phyloP scores from a whole-genome alignment of 2,329 filamentous ascomycete genomes.

The Aschersonia sp. region DNA sequence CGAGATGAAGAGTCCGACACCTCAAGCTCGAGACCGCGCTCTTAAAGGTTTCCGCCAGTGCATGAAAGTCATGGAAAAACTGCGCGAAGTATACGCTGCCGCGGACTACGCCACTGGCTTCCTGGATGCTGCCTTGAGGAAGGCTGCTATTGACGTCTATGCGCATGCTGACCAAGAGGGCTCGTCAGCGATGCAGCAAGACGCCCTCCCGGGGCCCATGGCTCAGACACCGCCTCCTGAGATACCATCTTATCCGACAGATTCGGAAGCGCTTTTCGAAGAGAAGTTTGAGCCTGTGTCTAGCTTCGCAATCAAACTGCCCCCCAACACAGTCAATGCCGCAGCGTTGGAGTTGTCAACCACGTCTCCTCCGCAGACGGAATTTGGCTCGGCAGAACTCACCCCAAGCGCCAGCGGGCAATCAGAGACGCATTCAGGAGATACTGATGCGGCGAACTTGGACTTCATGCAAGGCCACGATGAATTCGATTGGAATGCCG shows the following conservation, averaged over 20 bases:
- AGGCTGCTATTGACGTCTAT: constrained; percentile 63
- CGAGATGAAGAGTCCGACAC: constrained; percentile 74
- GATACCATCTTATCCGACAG: constrained; percentile 27
- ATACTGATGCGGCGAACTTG: constrained; percentile 25
- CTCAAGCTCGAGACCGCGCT: constrained; percentile 55
- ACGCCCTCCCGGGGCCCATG: constrained; percentile 19
- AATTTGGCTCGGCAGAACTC: constrained; percentile 22
- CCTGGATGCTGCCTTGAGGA: constrained; percentile 79
- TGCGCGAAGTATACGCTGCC: constrained; percentile 80
- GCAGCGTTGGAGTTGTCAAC: no score
- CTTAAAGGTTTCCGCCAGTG: constrained; percentile 77
- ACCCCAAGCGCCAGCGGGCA: constrained; percentile 30
- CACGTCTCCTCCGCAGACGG: not conserved
- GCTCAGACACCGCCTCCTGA: constrained; percentile 40
- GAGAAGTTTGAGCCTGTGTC: no score
- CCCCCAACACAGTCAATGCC: no score
- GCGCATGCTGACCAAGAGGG: constrained; percentile 17
- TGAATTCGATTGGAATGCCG: constrained; percentile 39
- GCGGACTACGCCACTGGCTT: constrained; percentile 96
- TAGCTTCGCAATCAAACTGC: no score
- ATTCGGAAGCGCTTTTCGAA: constrained; percentile 13
- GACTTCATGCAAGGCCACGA: constrained; percentile 31
- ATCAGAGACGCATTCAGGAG: constrained; percentile 21
- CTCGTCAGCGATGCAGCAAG: constrained; percentile 20
- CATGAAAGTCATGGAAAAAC: constrained; percentile 78